Evolutionary conservation across 2,329 filamentous ascomycete genomes (phyloP).

Genomic region (Didymella segeticola): DNA sequence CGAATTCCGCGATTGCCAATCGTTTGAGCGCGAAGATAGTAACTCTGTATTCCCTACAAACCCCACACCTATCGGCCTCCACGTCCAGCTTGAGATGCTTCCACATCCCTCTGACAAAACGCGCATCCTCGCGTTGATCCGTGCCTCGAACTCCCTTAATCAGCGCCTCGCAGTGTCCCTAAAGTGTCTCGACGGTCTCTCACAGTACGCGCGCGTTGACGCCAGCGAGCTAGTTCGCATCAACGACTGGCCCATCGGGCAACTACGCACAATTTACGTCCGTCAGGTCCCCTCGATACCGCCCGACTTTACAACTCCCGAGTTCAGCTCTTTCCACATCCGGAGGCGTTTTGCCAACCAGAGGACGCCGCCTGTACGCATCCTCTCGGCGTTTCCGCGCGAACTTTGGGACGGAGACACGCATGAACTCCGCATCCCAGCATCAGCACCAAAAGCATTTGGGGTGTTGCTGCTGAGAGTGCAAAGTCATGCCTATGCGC

Average conservation of each 20-base stretch:
- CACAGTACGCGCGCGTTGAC: slow-evolving; percentile 49
- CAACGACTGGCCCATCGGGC: slow-evolving; percentile 46
- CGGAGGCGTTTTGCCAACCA: slow-evolving; percentile 25
- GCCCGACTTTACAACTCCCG: slow-evolving; percentile 27
- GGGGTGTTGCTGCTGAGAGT: slow-evolving; percentile 27
- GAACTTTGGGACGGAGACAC: slow-evolving; percentile 20
- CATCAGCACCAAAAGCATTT: slow-evolving; percentile 15
- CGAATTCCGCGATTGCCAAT: slow-evolving; percentile 30
- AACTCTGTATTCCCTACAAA: slow-evolving; percentile 27
- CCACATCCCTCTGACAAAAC: slow-evolving; percentile 23
- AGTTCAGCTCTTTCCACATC: slow-evolving; percentile 30
- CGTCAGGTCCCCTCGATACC: slow-evolving; percentile 33
- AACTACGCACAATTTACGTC: slow-evolving; percentile 32
- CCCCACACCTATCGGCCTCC: slow-evolving; percentile 30
- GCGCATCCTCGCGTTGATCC: slow-evolving; percentile 27
- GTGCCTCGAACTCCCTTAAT: slow-evolving; percentile 29
- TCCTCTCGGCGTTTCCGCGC: slow-evolving; percentile 25
- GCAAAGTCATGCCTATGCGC: slow-evolving; percentile 23
- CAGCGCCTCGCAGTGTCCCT: slow-evolving; percentile 33
- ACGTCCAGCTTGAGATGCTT: slow-evolving; percentile 33
- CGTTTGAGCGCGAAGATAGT: slow-evolving; percentile 30
- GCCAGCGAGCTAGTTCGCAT: slow-evolving; percentile 61
- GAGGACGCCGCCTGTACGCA: slow-evolving; percentile 23
- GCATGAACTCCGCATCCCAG: slow-evolving; percentile 26
- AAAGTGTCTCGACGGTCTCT: slow-evolving; percentile 28